These are phyloP conservation scores for Arabis hirsuta DNA, from an alignment of 345 rosid genomes.

Conservation along the genomic window DNA sequence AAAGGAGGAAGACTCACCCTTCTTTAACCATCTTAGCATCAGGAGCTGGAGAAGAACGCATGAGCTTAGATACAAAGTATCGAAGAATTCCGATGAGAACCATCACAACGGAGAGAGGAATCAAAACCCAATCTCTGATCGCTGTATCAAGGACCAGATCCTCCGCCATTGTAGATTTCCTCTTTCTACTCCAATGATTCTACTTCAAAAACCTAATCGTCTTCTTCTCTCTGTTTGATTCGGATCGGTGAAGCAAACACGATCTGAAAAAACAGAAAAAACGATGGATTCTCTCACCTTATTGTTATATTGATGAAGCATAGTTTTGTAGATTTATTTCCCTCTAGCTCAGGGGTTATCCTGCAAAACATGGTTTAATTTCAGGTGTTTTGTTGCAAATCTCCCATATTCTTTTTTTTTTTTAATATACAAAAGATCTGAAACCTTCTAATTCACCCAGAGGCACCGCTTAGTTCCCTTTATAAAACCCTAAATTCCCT, in stretches of 20 bases:
- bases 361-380: no score
- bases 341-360: no score
- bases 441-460: not conserved
- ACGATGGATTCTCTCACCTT: no score
- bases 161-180: conserved; percentile 66
- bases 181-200: not conserved
- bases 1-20: conserved; percentile 54
- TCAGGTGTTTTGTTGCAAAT: no score
- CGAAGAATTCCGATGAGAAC: conserved; percentile 95
- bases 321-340: no score
- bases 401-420: not conserved
- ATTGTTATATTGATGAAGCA: no score
- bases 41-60: conserved; percentile 82
- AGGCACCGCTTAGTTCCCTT: not conserved
- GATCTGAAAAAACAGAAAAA: no score
- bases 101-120: conserved; percentile 95
- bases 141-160: conserved; percentile 97
- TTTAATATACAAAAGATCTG: not conserved
- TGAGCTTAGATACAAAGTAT: conserved; percentile 75
- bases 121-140: conserved; percentile 98
- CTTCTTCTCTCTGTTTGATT: conserved; percentile 29
- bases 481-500: conserved; percentile 19
- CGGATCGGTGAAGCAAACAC: conserved; percentile 34
- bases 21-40: conserved; percentile 84
- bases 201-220: conserved; percentile 15